Evolutionary conservation across 441 rosid species (phyloP), one percentile per base, ranked within the genome.

Genomic region (Monsonia emarginata): DNA sequence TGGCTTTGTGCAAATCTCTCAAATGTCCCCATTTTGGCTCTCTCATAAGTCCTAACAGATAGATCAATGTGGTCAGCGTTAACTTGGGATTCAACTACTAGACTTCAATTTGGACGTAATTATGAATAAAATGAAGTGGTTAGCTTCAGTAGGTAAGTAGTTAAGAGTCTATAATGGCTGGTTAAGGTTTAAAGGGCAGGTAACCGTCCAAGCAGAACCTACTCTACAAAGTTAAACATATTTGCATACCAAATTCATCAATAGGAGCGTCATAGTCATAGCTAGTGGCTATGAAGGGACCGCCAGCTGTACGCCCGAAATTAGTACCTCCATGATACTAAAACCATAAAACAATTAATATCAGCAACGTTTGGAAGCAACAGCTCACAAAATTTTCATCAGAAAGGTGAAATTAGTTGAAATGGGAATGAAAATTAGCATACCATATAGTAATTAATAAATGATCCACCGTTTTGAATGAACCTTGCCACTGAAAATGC

Each of bases 261-360:
- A 94, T 69, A 1, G 99, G 99, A 65, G 96, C 96, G 76, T 94
- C 97, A 38, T 91, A 94, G 66, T 94, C 98, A 40, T 94, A 94
- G 81, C 98, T 94, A 30, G 98, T 89, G 56, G 95, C 84, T 71
- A 94, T 81, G 80, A 94, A 94, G 21, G 96, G 97, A 66, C 98
- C 98, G 63, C 96, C 97, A 42, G 96, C 94, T 72, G 89, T 83
- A 70, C 97, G 91, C 46, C 97, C 96, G 46, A 94, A 94, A 78
- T 91, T 94, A 52, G 98, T 94, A 63, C 98, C 98, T 74, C 98
- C 98, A 70, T 94, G 96, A 70, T 86, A 94, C 98, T 94, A 52
- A 66, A 75, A 3, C 26, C 27, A 60, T 50, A 71, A 7, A 26
- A 48, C 11, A 24, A 40, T 50, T 25, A 30, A 24, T 52, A 7